phyloP scores from a whole-genome alignment of 768 basidiomycete species.

The Tubosaeta brunneosetosa region DNA sequence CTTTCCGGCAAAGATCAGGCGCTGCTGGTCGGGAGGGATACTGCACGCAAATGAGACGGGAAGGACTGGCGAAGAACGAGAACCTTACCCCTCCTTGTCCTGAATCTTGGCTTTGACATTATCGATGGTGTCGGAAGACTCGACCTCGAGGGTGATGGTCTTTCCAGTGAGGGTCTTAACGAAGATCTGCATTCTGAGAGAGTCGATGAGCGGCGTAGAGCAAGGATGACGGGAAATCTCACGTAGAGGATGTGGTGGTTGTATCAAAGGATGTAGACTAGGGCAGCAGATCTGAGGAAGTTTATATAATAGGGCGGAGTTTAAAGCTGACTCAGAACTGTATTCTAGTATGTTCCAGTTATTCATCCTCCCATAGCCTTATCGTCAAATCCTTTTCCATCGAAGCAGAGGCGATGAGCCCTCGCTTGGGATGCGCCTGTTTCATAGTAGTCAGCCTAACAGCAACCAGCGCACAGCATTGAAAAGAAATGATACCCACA shows the following conservation, averaged over 20 bases:
- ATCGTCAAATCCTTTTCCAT: constrained; percentile 88
- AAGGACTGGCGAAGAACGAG: accelerated
- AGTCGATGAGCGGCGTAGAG: not conserved
- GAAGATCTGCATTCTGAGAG: constrained; percentile 52
- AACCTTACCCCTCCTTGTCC: constrained; percentile 57
- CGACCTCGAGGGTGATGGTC: constrained; percentile 51
- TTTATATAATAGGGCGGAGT: constrained; percentile 20
- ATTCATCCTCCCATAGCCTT: constrained; percentile 67
- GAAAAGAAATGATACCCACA: constrained; percentile 35
- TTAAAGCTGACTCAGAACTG: constrained; percentile 13
- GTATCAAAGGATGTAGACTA: not conserved
- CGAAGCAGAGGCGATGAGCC: constrained; percentile 81
- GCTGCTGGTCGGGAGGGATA: constrained; percentile 87
- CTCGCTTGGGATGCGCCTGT: constrained; percentile 71
- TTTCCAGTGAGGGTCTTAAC: constrained; percentile 87
- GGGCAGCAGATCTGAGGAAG: not conserved
- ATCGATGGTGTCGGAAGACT: constrained; percentile 26
- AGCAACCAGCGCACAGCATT: constrained; percentile 5
- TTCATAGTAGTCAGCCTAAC: constrained; percentile 6
- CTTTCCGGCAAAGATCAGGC: constrained; percentile 95
- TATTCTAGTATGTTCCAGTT: constrained; percentile 5
- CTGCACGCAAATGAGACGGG: constrained; percentile 20
- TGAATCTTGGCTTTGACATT: constrained; percentile 46
- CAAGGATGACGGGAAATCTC: not conserved
- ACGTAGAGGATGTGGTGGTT: constrained; percentile 4